phyloP scores from a whole-genome alignment of 129 eudicot species.

The Oenanthe sinensis region DNA sequence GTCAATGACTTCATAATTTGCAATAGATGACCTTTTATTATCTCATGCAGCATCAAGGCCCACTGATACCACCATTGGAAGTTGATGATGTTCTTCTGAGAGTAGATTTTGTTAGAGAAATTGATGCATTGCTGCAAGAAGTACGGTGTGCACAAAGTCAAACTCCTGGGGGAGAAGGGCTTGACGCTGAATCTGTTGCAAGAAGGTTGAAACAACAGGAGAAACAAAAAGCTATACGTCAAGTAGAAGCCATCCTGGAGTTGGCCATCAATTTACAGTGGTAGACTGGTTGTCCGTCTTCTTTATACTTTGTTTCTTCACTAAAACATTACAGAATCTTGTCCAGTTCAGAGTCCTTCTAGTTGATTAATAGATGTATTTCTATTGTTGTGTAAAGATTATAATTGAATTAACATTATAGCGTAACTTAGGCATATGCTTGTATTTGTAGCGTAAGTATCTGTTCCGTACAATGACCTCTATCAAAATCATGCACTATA shows the following conservation, averaged over 20 bases:
- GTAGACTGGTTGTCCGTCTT: constrained; percentile 22
- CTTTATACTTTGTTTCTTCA: neutral
- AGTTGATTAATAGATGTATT: neutral
- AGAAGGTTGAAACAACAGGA: constrained; percentile 75
- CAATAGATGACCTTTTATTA: neutral
- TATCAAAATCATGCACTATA: too few species aligned
- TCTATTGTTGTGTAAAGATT: neutral
- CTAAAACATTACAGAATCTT: neutral
- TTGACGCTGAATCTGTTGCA: constrained; percentile 87
- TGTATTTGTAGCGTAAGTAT: neutral
- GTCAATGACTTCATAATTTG: neutral
- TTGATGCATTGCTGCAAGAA: constrained; percentile 65
- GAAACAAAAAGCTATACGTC: constrained; percentile 62
- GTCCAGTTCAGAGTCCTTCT: neutral
- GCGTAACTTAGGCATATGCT: neutral
- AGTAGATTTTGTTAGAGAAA: constrained; percentile 83
- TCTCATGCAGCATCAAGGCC: constrained; percentile 68
- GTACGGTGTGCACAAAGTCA: constrained; percentile 40
- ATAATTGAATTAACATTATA: neutral
- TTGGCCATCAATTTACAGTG: constrained; percentile 70
- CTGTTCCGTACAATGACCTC: too few species aligned
- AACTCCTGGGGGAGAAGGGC: constrained; percentile 27
- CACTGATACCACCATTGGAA: constrained; percentile 55
- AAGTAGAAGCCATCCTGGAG: constrained; percentile 69
- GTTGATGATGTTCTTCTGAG: constrained; percentile 74